These are phyloP conservation scores for Colletotrichum ledebouriae DNA, from an alignment of 2,329 filamentous ascomycete genomes.

Conservation along the genomic window DNA sequence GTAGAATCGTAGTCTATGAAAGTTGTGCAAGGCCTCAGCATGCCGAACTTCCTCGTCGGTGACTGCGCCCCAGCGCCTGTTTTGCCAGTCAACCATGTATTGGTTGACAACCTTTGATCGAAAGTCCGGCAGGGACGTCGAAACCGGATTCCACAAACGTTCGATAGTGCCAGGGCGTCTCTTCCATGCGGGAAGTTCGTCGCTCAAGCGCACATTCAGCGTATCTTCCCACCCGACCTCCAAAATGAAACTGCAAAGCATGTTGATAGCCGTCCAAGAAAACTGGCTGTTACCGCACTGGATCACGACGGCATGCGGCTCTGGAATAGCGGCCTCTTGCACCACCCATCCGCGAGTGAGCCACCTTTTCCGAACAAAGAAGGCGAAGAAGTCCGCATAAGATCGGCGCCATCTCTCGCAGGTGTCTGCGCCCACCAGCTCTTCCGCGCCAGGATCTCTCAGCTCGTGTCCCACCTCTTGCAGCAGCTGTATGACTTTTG, in stretches of 20 bases:
- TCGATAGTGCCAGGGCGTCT: slow-evolving; percentile 7
- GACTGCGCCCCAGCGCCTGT: slow-evolving; percentile 12
- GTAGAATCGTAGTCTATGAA: slow-evolving; percentile 25
- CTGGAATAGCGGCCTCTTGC: slow-evolving; percentile 43
- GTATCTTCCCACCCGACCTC: slow-evolving; percentile 5
- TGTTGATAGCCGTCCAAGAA: slow-evolving; percentile 21
- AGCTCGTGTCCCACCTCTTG: slow-evolving; percentile 23
- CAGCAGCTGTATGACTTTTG: neutral
- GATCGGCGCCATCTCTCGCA: slow-evolving; percentile 24
- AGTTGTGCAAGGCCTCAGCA: slow-evolving; percentile 25
- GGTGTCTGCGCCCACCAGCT: neutral
- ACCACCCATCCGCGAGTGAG: slow-evolving; percentile 45
- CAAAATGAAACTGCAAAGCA: neutral
- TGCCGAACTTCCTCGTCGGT: slow-evolving; percentile 20
- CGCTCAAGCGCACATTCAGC: neutral
- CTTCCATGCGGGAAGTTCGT: slow-evolving; percentile 1
- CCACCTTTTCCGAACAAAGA: slow-evolving; percentile 42
- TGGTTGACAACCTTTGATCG: neutral
- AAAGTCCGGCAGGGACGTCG: neutral
- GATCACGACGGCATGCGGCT: slow-evolving; percentile 19
- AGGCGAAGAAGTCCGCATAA: slow-evolving; percentile 23
- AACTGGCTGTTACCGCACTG: slow-evolving; percentile 16
- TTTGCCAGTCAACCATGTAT: slow-evolving; percentile 6
- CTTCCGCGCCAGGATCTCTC: neutral
- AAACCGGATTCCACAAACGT: slow-evolving; percentile 20